A percentile compares a stretch with the other conserved stretches of the same genome.
These are phyloP conservation scores for Aspergillus campestris DNA, from an alignment of 495 filamentous ascomycete genomes.

Conservation along the genomic window DNA sequence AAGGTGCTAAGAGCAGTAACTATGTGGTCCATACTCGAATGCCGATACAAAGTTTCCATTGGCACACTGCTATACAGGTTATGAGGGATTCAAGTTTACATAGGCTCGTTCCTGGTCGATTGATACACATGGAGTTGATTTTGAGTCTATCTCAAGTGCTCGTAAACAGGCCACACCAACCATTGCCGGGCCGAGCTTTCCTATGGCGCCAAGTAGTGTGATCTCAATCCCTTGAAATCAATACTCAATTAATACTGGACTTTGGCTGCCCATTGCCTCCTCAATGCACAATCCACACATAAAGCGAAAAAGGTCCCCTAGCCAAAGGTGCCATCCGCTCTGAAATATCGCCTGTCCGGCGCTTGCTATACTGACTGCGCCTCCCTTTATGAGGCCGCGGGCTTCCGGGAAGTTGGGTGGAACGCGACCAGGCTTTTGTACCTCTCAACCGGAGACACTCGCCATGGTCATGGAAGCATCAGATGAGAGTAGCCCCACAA, in stretches of 20 bases:
- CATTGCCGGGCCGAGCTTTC: too few relatives aligned
- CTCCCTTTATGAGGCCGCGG: slow-evolving; percentile 47
- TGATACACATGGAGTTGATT: too few relatives aligned
- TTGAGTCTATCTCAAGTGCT: too few relatives aligned
- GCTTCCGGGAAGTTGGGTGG: slow-evolving; percentile 55
- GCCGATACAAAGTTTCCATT: too few relatives aligned
- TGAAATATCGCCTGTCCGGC: slow-evolving; percentile 67
- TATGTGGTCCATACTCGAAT: too few relatives aligned
- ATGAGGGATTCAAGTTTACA: too few relatives aligned
- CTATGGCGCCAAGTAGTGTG: too few relatives aligned
- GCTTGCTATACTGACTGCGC: slow-evolving; percentile 63
- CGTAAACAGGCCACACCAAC: too few relatives aligned
- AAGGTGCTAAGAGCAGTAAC: too few relatives aligned
- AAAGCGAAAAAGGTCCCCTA: slow-evolving; percentile 71
- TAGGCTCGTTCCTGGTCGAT: too few relatives aligned
- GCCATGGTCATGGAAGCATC: slow-evolving; percentile 66
- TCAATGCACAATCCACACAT: slow-evolving; percentile 78
- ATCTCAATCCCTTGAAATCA: too few relatives aligned
- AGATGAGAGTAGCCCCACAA: slow-evolving; percentile 65
- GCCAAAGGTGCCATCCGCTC: slow-evolving; percentile 58
- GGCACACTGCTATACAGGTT: too few relatives aligned
- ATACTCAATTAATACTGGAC: neutral
- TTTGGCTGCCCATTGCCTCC: slow-evolving; percentile 52
- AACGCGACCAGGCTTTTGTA: slow-evolving; percentile 69
- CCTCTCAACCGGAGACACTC: slow-evolving; percentile 58